These are phyloP conservation scores for Skeletonema tropicum DNA, from an alignment of 108 stramenopile species.

Conservation along the genomic window DNA sequence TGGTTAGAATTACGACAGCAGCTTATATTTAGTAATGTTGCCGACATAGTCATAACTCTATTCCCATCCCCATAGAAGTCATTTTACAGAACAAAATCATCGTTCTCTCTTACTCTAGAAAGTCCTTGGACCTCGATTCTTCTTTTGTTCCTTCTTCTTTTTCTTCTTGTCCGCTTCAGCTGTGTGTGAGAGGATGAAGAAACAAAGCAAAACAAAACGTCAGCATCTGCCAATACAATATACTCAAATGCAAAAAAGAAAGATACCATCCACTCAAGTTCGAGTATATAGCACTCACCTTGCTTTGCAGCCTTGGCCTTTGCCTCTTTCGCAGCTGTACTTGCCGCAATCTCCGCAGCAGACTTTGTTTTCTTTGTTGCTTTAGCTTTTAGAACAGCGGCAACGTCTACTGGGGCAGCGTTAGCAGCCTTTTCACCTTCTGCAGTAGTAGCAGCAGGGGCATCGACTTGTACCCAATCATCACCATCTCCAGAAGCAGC, in stretches of 20 bases:
- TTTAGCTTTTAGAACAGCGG: conserved; percentile 43
- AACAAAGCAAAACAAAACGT: too few species aligned
- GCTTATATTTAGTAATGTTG: too few species aligned
- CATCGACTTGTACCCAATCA: conserved; percentile 38
- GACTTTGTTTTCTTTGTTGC: conserved; percentile 28
- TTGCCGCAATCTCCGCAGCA: conserved; percentile 31
- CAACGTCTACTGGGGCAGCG: conserved; percentile 36
- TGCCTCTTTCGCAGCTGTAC: conserved; percentile 46
- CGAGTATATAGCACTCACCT: background rate
- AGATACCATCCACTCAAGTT: too few species aligned
- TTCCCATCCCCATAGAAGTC: too few species aligned
- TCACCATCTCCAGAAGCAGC: conserved; percentile 17
- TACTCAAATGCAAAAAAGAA: too few species aligned
- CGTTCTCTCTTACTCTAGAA: background rate
- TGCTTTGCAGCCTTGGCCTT: conserved; percentile 52
- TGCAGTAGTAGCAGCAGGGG: background rate
- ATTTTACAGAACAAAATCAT: too few species aligned
- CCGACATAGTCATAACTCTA: too few species aligned
- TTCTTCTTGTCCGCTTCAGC: background rate
- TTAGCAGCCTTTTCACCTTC: conserved; percentile 1
- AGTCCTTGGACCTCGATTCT: background rate
- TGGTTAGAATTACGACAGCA: too few species aligned
- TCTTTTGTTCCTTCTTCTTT: background rate
- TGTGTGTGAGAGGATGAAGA: background rate
- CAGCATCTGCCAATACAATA: too few species aligned